phyloP scores from a whole-genome alignment of 108 stramenopile species.

The Schizochytrium sp. region DNA sequence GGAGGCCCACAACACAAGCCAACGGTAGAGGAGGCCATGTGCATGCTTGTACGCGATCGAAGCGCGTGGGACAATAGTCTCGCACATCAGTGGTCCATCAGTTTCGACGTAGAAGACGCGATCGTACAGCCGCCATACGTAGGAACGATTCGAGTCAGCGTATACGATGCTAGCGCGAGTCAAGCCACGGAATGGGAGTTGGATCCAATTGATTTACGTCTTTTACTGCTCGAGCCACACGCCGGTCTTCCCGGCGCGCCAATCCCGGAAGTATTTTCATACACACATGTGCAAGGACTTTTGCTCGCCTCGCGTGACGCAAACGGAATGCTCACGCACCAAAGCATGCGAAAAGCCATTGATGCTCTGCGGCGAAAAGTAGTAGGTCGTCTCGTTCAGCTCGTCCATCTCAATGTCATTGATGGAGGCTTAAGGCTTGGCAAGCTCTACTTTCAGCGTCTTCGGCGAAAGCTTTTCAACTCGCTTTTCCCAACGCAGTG shows the following conservation, averaged over 20 bases:
- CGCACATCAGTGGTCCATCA: neutral
- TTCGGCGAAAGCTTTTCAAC: neutral
- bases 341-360: neutral
- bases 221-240: neutral
- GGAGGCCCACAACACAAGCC: too few relatives aligned
- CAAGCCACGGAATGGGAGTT: neutral
- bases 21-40: neutral
- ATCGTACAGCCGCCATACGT: neutral
- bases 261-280: neutral
- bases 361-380: neutral
- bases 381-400: neutral
- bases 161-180: neutral
- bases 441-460: neutral
- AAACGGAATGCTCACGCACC: neutral
- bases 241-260: neutral
- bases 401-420: neutral
- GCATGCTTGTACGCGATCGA: neutral
- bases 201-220: neutral
- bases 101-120: neutral
- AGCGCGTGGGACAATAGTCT: neutral
- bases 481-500: neutral
- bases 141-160: neutral
- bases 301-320: neutral
- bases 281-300: neutral
- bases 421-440: neutral